Conservation (phyloP, 495 filamentous ascomycete species). For the Hypoxylon cercidicola region DNA sequence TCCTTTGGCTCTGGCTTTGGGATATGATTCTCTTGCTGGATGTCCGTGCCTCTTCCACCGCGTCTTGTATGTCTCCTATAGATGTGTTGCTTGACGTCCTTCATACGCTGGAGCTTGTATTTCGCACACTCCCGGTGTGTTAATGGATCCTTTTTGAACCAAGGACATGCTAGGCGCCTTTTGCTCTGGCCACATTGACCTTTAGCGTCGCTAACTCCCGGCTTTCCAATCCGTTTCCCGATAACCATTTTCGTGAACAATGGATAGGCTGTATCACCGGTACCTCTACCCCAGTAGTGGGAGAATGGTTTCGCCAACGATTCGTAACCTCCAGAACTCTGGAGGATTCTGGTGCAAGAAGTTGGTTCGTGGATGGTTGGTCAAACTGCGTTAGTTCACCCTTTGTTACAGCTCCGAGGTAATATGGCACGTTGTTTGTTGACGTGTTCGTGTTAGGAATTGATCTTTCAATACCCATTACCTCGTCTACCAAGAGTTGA, state of each 20-base stretch:
- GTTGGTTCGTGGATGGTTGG: neutral
- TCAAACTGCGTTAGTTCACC: neutral
- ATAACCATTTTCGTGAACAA: neutral
- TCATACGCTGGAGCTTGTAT: slow-evolving; percentile 30
- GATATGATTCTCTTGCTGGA: slow-evolving; percentile 10
- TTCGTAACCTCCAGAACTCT: no score
- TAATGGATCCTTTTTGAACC: slow-evolving; percentile 26
- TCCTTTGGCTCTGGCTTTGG: slow-evolving; percentile 15
- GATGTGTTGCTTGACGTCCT: slow-evolving; percentile 40
- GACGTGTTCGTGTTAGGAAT: neutral
- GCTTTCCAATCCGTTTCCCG: neutral
- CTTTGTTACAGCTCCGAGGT: neutral
- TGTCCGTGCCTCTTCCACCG: slow-evolving; percentile 17
- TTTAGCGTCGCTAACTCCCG: neutral
- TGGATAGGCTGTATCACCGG: neutral
- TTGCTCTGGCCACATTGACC: neutral
- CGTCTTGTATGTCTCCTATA: slow-evolving; percentile 31
- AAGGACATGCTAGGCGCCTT: slow-evolving; percentile 25
- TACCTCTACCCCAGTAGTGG: neutral
- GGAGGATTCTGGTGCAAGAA: no score
- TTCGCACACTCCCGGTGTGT: slow-evolving; percentile 24
- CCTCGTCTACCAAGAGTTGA: neutral
- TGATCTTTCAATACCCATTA: neutral
- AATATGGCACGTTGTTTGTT: neutral
- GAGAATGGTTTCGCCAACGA: no score